phyloP scores from a whole-genome alignment of 2,329 filamentous ascomycete genomes.

The Monosporascus sp. region DNA sequence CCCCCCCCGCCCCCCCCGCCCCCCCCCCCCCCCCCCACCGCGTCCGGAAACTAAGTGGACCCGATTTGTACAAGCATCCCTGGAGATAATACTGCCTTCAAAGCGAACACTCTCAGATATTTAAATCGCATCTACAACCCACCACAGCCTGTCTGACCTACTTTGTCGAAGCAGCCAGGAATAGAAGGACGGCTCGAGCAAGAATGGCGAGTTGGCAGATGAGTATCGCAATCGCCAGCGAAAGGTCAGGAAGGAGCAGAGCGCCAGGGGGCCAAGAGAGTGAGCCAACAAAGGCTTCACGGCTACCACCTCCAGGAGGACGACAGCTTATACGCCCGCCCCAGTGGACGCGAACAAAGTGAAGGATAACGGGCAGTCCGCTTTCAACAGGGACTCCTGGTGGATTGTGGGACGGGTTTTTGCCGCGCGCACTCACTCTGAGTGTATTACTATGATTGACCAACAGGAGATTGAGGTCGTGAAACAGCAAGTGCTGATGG shows the following conservation, averaged over 20 bases:
- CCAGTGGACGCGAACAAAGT: neutral
- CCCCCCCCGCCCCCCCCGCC: too few relatives aligned
- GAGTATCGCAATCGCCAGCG: neutral
- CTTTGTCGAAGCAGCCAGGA: neutral
- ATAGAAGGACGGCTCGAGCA: neutral
- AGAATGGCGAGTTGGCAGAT: neutral
- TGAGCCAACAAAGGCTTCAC: too few relatives aligned
- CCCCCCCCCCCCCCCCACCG: too few relatives aligned
- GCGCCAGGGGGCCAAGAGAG: neutral
- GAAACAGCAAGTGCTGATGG: neutral
- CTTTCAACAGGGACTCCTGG: neutral
- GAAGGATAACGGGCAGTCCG: neutral
- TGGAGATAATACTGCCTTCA: too few relatives aligned
- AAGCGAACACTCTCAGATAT: too few relatives aligned
- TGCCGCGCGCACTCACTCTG: neutral
- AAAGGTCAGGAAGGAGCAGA: neutral
- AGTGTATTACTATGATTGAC: neutral
- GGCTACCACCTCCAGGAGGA: neutral
- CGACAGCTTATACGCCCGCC: neutral
- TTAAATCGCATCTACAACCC: neutral
- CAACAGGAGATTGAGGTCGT: neutral
- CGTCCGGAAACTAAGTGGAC: too few relatives aligned
- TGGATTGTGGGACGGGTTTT: neutral
- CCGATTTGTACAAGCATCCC: too few relatives aligned
- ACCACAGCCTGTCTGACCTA: neutral